Percentiles rank a stretch among this genome's conserved stretches.
phyloP scores from a whole-genome alignment of 345 rosid species.

The Eutrema yunnanense region DNA sequence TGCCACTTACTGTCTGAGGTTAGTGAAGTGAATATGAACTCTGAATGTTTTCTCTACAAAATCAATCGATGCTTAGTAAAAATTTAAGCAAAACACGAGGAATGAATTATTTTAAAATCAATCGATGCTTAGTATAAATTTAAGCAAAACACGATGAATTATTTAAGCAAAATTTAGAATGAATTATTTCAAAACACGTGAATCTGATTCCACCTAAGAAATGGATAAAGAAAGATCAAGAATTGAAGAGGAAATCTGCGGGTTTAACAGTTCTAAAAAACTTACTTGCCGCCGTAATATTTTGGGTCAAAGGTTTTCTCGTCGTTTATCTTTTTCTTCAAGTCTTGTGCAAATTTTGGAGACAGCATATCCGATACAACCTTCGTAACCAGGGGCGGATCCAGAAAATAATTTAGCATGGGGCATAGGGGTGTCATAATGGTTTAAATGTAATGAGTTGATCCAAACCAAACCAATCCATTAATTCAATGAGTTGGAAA shows the following conservation, averaged over 20 bases:
- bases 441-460: no score
- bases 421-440: no score
- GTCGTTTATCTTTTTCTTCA: slow-evolving; percentile 40
- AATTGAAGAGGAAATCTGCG: background rate
- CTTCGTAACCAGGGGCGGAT: background rate
- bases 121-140: no score
- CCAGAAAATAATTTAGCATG: no score
- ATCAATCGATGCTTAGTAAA: no score
- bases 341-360: slow-evolving; percentile 27
- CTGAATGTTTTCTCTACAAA: no score
- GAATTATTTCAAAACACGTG: background rate
- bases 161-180: no score
- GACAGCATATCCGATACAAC: slow-evolving; percentile 50
- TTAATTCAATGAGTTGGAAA: no score
- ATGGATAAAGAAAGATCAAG: background rate
- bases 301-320: slow-evolving; percentile 37
- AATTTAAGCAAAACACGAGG: no score
- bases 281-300: slow-evolving; percentile 37
- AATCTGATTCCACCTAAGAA: slow-evolving; percentile 44
- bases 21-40: background rate
- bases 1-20: background rate
- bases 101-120: no score
- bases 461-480: no score
- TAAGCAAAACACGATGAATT: no score
- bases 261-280: background rate